These are phyloP conservation scores for Dothiorella sarmentorum DNA, from an alignment of 2,329 filamentous ascomycete genomes.

Conservation along the genomic window DNA sequence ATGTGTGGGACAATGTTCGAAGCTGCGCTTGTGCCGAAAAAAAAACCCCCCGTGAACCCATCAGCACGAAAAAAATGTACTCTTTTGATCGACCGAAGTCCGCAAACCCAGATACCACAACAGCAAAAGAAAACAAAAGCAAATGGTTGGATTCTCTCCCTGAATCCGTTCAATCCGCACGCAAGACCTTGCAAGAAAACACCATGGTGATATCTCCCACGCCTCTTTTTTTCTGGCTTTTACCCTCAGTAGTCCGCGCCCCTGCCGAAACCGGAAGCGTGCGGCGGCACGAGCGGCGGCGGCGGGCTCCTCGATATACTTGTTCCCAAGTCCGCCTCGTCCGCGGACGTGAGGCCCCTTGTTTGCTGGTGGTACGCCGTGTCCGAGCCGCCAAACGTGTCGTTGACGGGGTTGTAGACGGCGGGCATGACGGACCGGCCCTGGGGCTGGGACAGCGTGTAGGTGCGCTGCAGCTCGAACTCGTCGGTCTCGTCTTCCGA, in stretches of 20 bases:
- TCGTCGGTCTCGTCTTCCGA: conserved; percentile 37
- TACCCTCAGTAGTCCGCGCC: neutral
- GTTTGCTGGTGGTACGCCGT: conserved; percentile 34
- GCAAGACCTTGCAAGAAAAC: too few relatives aligned
- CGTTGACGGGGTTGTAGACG: conserved; percentile 33
- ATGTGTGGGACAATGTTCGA: conserved; percentile 8
- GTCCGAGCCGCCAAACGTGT: conserved; percentile 28
- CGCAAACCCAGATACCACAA: too few relatives aligned
- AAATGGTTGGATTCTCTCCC: neutral
- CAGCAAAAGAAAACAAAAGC: neutral
- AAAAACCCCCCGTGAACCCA: too few relatives aligned
- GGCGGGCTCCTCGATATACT: conserved; percentile 22
- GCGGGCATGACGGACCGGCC: conserved; percentile 3
- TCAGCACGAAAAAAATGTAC: neutral
- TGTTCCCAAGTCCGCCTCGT: conserved; percentile 30
- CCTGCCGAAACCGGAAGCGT: conserved; percentile 14
- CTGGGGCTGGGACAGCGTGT: conserved; percentile 25
- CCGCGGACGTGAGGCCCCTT: conserved; percentile 18
- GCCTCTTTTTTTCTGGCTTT: neutral
- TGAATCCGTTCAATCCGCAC: too few relatives aligned
- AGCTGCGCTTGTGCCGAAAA: neutral
- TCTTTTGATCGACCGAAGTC: too few relatives aligned
- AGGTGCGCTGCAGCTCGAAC: conserved; percentile 35
- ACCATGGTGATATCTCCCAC: neutral
- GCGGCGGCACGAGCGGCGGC: conserved; percentile 17